Percentiles rank a stretch among this genome's conserved stretches.
Conservation (phyloP, 495 filamentous ascomycete species). For the Neurospora sp. region DNA sequence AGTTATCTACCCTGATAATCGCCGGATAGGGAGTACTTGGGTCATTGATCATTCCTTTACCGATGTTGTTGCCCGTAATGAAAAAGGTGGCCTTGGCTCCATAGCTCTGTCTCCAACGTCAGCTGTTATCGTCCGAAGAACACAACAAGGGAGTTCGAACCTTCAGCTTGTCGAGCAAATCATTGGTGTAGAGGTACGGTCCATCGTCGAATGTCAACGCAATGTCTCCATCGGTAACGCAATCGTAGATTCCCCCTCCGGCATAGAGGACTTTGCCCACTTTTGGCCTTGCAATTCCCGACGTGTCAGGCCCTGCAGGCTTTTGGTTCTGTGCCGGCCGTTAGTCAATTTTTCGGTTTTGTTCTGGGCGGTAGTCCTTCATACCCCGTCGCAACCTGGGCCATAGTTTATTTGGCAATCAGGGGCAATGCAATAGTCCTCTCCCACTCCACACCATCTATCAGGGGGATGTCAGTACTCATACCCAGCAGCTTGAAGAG, state of each 20-base stretch:
- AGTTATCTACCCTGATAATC: conserved; percentile 43
- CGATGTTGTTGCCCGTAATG: conserved; percentile 63
- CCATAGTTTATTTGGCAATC: conserved; percentile 63
- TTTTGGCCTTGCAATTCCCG: conserved; percentile 46
- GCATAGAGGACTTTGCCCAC: conserved; percentile 50
- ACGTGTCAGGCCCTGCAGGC: conserved; percentile 52
- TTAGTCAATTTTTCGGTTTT: neutral
- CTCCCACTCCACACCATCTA: conserved; percentile 50
- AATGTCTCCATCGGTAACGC: conserved; percentile 50
- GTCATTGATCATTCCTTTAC: conserved; percentile 62
- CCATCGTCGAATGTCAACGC: conserved; percentile 77
- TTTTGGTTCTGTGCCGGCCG: conserved; percentile 34
- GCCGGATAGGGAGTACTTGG: conserved; percentile 43
- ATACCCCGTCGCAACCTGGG: conserved; percentile 51
- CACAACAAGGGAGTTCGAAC: conserved; percentile 10
- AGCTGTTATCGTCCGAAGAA: neutral
- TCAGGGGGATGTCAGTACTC: conserved; percentile 21
- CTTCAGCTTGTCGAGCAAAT: conserved; percentile 56
- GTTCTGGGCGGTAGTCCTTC: too few relatives aligned
- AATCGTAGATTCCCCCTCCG: conserved; percentile 56
- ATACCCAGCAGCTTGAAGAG: conserved; percentile 2
- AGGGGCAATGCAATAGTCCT: conserved; percentile 56
- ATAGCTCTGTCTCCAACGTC: conserved; percentile 32
- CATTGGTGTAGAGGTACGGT: conserved; percentile 56
- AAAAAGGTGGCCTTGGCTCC: conserved; percentile 70